Conservation (phyloP, 2,329 filamentous ascomycete species). For the Pyrenochaeta sp. region DNA sequence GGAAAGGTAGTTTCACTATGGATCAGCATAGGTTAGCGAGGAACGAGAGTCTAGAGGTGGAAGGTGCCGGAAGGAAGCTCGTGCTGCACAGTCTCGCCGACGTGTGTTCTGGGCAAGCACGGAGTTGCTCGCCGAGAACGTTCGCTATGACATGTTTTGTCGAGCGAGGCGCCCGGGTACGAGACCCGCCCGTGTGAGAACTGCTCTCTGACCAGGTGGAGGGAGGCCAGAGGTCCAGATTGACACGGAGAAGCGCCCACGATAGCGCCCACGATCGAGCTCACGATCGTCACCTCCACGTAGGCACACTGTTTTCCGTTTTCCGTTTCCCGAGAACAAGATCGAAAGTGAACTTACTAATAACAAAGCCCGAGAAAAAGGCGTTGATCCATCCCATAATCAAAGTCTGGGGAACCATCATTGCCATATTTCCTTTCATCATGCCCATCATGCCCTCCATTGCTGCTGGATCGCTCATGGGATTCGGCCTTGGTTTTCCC, state of each 20-base stretch:
- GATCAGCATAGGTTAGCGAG: constrained; percentile 22
- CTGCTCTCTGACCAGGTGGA: not conserved
- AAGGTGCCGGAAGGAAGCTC: constrained; percentile 6
- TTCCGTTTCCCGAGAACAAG: not conserved
- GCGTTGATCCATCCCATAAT: constrained; percentile 99
- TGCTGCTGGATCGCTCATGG: constrained; percentile 90
- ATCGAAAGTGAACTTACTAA: constrained; percentile 67
- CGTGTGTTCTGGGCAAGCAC: too few species aligned
- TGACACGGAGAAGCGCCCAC: not conserved
- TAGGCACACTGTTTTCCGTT: not conserved
- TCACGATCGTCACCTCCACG: too few species aligned
- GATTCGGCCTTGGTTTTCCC: constrained; percentile 89
- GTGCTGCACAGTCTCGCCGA: too few species aligned
- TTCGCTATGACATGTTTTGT: constrained; percentile 1
- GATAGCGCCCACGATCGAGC: not conserved
- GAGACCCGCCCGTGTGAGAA: not conserved
- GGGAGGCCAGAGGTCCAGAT: not conserved
- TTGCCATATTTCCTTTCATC: constrained; percentile 99
- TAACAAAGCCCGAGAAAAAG: constrained; percentile 97
- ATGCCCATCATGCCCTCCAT: constrained; percentile 99
- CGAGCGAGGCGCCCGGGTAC: not conserved
- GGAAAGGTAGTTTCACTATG: constrained; percentile 93
- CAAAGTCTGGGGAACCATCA: constrained; percentile 98
- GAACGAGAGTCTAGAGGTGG: constrained; percentile 4
- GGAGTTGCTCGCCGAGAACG: not conserved